phyloP scores from a whole-genome alignment of 441 rosid species.

The Omphalea diandra region DNA sequence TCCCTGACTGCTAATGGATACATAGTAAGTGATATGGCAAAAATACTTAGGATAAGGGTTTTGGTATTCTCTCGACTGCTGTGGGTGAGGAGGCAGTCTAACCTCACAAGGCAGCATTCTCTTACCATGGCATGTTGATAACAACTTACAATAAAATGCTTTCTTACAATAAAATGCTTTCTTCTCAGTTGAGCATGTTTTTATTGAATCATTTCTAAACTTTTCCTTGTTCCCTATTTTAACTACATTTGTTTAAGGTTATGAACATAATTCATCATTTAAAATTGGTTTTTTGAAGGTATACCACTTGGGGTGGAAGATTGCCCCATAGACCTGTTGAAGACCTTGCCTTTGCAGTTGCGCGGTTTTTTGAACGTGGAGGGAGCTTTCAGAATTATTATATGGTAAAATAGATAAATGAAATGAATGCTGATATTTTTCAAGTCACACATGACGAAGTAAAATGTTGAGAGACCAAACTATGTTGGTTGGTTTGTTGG shows the following conservation, averaged over 20 bases:
- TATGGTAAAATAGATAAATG: conserved; percentile 52
- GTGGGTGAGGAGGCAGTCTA: background rate
- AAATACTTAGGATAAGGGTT: background rate
- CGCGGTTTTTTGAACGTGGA: conserved; percentile 80
- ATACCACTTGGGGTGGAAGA: conserved; percentile 73
- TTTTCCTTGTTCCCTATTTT: conserved; percentile 6
- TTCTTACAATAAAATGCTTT: background rate
- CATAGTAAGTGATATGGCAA: background rate
- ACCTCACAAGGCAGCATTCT: background rate
- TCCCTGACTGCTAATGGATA: background rate
- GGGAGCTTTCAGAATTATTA: conserved; percentile 89
- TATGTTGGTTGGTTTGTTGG: background rate
- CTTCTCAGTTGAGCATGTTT: background rate
- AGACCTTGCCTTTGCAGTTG: conserved; percentile 87
- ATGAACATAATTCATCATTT: conserved; percentile 24
- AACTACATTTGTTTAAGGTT: conserved; percentile 9
- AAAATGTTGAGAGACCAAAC: background rate
- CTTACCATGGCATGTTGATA: background rate
- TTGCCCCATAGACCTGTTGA: conserved; percentile 83
- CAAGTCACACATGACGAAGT: background rate
- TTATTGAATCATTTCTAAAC: conserved; percentile 8
- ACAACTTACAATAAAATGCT: too few species aligned
- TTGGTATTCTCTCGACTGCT: background rate
- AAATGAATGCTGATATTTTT: conserved; percentile 17
- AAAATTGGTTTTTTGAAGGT: conserved; percentile 58